Evolutionary conservation across 805 yeast species (phyloP), one percentile per base, ranked within the genome.

Genomic region (Yarrowia sp.): DNA sequence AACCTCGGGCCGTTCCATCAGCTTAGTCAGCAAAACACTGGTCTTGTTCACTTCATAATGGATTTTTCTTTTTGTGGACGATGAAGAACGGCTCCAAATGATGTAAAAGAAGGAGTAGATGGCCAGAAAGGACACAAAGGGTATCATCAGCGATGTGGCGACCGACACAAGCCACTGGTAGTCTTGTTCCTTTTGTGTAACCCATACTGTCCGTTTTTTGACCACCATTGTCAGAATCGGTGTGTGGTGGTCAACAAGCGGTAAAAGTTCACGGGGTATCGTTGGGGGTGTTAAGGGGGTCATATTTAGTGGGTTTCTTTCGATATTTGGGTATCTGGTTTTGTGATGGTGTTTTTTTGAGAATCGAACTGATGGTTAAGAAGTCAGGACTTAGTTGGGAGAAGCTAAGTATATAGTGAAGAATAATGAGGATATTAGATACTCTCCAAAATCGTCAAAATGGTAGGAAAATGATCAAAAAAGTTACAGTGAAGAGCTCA

Each of bases 1-100:
- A 1, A 55, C 36, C 24, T 55, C 63, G 4, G 47, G 63, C 39
- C 63, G 24, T 9, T 55, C 39, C 63, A 55, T 40, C 38, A 55
- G 49, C 46, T 40, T 55, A 9, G 46, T 55, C 47, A 55, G 14
- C 39, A 55, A 40, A n/a, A 42, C n/a, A 6, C 63, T 24, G 46
- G 63, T 55, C 10, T 55, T 55, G 38, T 55, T 15, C n/a, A 55
- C 63, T 38, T 55, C 63, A 40, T 40, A 42, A 9, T 40, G 47
- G 9, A 55, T 30, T 38, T 40, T 39, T 15, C 17, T 24, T n/a
- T 55, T 55, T 9, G 63, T 42, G 9, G 24, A 2, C 1, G 9
- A 1, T 1, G 46, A 40, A 7, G 49, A 55, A 3, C 63, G 47
- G 10, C n/a, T 55, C 63, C 63, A 55, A 12, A 55, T 2, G 38